A percentile compares a stretch with the other conserved stretches of the same genome.
Evolutionary conservation across 352 stramenopile genomes (phyloP).

Genomic region (Phytopythium helicoides): DNA sequence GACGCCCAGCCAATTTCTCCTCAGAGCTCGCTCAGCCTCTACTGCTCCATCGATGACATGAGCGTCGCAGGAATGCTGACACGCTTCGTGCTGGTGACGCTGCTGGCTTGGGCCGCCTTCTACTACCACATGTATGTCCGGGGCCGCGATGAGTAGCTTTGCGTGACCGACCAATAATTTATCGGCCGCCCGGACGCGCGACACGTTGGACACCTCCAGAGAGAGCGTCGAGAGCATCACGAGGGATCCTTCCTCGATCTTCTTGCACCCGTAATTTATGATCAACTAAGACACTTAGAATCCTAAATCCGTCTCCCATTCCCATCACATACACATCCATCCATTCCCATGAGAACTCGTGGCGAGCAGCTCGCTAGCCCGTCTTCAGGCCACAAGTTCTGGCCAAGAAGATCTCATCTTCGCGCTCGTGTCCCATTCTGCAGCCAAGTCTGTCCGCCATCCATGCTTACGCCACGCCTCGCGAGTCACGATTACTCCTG

Average conservation of each 20-base stretch:
- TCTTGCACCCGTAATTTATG: no score
- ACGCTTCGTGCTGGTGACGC: conserved; percentile 27
- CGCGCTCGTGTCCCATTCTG: not conserved
- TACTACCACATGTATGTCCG: conserved; percentile 17
- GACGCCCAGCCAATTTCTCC: conserved; percentile 9
- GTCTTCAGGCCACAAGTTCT: no score
- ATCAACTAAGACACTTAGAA: no score
- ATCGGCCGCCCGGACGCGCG: conserved; percentile 8
- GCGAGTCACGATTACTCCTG: conserved; percentile 1
- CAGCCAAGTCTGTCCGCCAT: not conserved
- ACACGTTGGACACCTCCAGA: not conserved
- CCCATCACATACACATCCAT: no score
- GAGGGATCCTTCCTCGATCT: no score
- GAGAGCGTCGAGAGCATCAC: no score
- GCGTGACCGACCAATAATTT: conserved; percentile 24
- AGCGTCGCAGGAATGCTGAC: conserved; percentile 23
- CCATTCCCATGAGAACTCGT: no score
- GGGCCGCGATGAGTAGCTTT: conserved; percentile 2
- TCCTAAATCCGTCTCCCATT: no score
- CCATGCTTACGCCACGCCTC: not conserved
- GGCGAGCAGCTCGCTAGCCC: no score
- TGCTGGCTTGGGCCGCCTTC: conserved; percentile 37
- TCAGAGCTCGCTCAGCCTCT: not conserved
- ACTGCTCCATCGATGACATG: not conserved
- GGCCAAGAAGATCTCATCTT: not conserved